Base-by-base conservation (phyloP, 106 monocot species). In the Dendrobium catenatum region DNA sequence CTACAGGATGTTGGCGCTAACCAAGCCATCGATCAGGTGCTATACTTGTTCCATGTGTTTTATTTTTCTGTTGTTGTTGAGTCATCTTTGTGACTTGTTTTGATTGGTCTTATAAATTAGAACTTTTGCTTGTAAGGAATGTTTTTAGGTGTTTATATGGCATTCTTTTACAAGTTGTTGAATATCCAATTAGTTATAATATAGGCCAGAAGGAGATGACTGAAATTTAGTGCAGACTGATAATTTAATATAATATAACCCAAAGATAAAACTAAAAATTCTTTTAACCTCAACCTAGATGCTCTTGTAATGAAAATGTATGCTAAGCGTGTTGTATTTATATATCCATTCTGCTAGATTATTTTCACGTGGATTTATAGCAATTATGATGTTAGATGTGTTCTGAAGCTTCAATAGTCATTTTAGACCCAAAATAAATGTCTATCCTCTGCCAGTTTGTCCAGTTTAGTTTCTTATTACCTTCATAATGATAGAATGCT, bases 1-100 rank as follows among this genome's bases (percentile, higher is more conserved):
- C 80, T 94, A 73, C 90, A 81, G 15, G 91, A 89, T 83, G 76
- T 61, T 37, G 96, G 96, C 42, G 96, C 93, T 48, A 94, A 93
- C 78, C 96, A 96, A 86, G 79, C 96, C 6, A 96, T 96, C 75
- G 86, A 96, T 88, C 96, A 96, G 91, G 96, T 96, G 33, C 55
- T 9, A 22, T n/a, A 41, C 20, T 31, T 74, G 7, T 74, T 11
- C 20, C 19, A 51, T 74, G 26, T n/a, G 5, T 74, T 42, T 74
- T 42, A 19, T 42, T 74, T n/a, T 74, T 73, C 20, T 15, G 27
- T 16, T 72, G 15, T 29, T 37, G 37, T 37, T 37, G 22, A 24
- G 7, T 64, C 24, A 22, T 22, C 64, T 58, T 19, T 11, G 58
- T 58, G 46, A 58, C 5, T 58, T 58, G 18, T 58, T 19, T 17